Conservation (phyloP, 2,329 filamentous ascomycete species). For the Ceratocystiopsis brevicomis region DNA sequence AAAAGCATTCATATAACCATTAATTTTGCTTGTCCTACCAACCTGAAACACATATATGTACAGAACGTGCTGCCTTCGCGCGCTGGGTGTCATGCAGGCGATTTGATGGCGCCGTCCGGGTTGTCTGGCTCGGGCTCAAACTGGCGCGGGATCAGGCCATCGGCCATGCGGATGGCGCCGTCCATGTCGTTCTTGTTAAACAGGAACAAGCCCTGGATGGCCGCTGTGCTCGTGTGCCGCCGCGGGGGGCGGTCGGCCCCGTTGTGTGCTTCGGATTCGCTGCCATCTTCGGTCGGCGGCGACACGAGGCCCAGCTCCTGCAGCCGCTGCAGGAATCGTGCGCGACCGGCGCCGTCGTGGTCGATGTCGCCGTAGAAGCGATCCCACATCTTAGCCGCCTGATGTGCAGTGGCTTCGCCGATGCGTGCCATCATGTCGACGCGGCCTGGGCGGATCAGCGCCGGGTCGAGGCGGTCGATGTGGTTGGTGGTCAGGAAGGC, state of each 20-base stretch:
- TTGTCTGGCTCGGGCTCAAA: slow-evolving; percentile 30
- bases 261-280: neutral
- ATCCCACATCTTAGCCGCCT: slow-evolving; percentile 79
- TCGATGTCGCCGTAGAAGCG: slow-evolving; percentile 84
- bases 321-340: slow-evolving; percentile 52
- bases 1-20: neutral
- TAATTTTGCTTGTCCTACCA: neutral
- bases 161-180: slow-evolving; percentile 66
- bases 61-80: neutral
- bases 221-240: slow-evolving; percentile 61
- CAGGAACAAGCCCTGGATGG: slow-evolving; percentile 82
- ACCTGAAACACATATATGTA: neutral
- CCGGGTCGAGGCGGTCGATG: slow-evolving; percentile 72
- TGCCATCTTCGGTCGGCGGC: slow-evolving; percentile 22
- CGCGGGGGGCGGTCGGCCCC: slow-evolving; percentile 13
- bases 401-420: slow-evolving; percentile 69
- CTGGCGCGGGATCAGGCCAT: slow-evolving; percentile 40
- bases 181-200: slow-evolving; percentile 87
- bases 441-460: slow-evolving; percentile 72
- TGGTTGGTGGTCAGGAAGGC: slow-evolving; percentile 92
- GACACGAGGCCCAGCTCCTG: slow-evolving; percentile 52
- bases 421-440: slow-evolving; percentile 88
- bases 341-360: slow-evolving; percentile 36
- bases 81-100: slow-evolving; percentile 13
- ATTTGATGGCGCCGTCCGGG: slow-evolving; percentile 22